Percentiles rank a stretch among this genome's conserved stretches.
phyloP scores from a whole-genome alignment of 108 stramenopile genomes.

The Skeletonema marinoi region DNA sequence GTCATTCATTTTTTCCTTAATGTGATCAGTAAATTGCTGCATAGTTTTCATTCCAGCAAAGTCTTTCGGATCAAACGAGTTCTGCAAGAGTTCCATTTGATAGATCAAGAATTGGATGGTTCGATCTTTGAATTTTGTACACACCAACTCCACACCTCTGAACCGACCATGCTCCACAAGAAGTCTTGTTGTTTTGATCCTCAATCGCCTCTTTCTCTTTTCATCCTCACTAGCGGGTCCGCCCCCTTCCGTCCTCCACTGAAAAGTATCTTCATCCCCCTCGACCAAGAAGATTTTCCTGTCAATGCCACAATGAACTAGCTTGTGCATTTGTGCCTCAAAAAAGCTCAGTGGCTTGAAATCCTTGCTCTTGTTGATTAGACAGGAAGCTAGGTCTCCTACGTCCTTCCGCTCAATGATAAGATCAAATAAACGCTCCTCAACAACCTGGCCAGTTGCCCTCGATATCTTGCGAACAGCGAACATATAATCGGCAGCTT shows the following conservation, averaged over 20 bases:
- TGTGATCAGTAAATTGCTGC: conserved; percentile 34
- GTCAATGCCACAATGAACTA: conserved; percentile 28
- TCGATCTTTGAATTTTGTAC: conserved; percentile 18
- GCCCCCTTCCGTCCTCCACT: not conserved
- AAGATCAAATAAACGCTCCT: conserved; percentile 42
- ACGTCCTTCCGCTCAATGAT: conserved; percentile 49
- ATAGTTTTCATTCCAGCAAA: conserved; percentile 23
- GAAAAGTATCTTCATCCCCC: conserved; percentile 21
- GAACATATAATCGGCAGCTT: conserved; percentile 43
- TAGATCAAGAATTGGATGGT: conserved; percentile 33
- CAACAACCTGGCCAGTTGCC: conserved; percentile 23
- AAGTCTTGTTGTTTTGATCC: conserved; percentile 37
- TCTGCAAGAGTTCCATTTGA: conserved; percentile 26
- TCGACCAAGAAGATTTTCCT: conserved; percentile 41
- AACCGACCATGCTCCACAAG: conserved; percentile 29
- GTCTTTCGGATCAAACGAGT: conserved; percentile 26
- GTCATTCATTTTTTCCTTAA: conserved; percentile 38
- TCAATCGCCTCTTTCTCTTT: conserved; percentile 18
- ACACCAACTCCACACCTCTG: conserved; percentile 23
- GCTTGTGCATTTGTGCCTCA: conserved; percentile 49
- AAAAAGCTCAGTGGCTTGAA: conserved; percentile 42
- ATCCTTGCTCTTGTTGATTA: conserved; percentile 27
- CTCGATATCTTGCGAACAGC: conserved; percentile 33
- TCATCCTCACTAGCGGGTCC: not conserved
- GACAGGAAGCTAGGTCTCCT: conserved; percentile 21